Base-by-base conservation (phyloP, 2,329 filamentous ascomycete species). In the Botrytis pseudocinerea region DNA sequence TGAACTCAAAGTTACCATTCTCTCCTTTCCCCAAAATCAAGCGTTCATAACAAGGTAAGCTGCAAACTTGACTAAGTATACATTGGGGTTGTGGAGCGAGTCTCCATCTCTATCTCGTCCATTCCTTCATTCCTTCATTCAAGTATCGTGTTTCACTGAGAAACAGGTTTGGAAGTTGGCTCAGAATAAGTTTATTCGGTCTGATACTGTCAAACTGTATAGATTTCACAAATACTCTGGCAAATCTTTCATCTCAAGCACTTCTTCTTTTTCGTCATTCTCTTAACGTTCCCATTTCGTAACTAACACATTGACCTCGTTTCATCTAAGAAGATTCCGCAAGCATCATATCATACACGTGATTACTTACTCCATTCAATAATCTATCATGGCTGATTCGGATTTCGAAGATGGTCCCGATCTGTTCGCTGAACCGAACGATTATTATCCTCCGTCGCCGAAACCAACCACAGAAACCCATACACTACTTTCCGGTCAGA, bases 401-500 rank as follows among this genome's bases (percentile, higher is more conserved):
- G 48, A 71, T 32, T 76, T 76, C 20, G 73, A 72, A 6, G 76
- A 78, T 54, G 74, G 62, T 40, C 70, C 78, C 73, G 84, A 84
- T 80, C 85, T 97, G 76, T 97, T 98, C 84, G 84, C 91, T 71
- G 95, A 97, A 76, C 95, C 95, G 10, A 88, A 90, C 71, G 93
- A 89, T 80, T 98, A 89, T 84, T 96, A 93, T 80, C 88, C 92
- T 64, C 90, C 93, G 0, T 91, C 94, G 64, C 92, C 93, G 65
- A 88, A 91, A 65, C 90, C 93, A 12, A 95, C 92, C 3, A 90
- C 88, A 75, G 90, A 92, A 75, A 87, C 89, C 61, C 92, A 97
- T 84, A 88, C 86, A 35, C 88, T 95, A 80, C 84, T 88, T 73
- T 89, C 88, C 51, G 93, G 92, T 74, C 82, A 75, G 3, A 76